phyloP scores from a whole-genome alignment of 768 basidiomycete genomes.

The Xanthoconium purpureum region DNA sequence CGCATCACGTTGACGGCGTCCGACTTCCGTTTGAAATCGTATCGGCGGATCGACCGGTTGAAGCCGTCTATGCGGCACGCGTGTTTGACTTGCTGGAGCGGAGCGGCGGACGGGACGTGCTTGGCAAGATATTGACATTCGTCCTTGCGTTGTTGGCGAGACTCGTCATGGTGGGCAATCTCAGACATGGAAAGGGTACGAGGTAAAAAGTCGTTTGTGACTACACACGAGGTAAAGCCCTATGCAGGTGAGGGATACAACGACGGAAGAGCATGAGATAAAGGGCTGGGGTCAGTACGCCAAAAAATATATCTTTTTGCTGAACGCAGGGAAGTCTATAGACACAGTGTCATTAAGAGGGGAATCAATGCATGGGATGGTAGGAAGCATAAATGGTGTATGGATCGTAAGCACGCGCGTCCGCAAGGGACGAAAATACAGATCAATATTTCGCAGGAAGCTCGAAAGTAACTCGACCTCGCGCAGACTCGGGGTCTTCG shows the following conservation, averaged over 20 bases:
- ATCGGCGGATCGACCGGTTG: constrained; percentile 34
- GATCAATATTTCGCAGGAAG: constrained; percentile 9
- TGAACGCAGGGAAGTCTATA: not conserved
- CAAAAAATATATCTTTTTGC: constrained; percentile 1
- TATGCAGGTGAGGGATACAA: constrained; percentile 8
- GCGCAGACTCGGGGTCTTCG: constrained; percentile 16
- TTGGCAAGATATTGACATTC: constrained; percentile 30
- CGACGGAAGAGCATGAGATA: not conserved
- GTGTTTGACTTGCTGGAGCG: constrained; percentile 42
- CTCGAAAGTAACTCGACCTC: constrained; percentile 20
- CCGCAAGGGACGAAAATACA: not conserved
- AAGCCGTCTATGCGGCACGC: constrained; percentile 22
- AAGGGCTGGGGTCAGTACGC: not conserved
- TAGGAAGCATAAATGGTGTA: not conserved
- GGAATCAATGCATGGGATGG: not conserved
- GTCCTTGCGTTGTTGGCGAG: constrained; percentile 3
- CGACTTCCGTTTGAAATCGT: constrained; percentile 43
- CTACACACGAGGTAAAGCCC: constrained; percentile 4
- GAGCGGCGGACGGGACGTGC: constrained; percentile 30
- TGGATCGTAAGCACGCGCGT: not conserved
- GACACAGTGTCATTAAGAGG: not conserved
- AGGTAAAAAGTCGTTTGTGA: not conserved
- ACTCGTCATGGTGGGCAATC: not conserved
- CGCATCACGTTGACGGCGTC: constrained; percentile 27
- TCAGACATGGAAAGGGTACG: not conserved